phyloP scores from a whole-genome alignment of 1,139 yeast genomes.

The Hansenula sp. region DNA sequence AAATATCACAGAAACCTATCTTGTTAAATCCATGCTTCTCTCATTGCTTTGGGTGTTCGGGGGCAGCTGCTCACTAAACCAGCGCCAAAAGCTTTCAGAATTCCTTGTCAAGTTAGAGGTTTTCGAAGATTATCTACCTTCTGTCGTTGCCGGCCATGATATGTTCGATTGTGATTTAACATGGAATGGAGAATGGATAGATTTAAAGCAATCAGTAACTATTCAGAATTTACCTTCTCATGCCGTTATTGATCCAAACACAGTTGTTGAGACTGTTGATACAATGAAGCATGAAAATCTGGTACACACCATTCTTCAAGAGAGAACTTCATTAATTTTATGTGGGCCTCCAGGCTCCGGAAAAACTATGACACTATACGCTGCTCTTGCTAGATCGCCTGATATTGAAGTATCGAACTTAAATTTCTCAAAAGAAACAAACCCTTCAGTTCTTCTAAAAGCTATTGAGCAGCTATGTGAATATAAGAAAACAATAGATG shows the following conservation, averaged over 20 bases:
- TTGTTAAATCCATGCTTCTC: too few species aligned
- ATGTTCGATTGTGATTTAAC: slow-evolving; percentile 46
- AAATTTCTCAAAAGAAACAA: slow-evolving; percentile 82
- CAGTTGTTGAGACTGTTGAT: slow-evolving; percentile 76
- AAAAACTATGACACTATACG: slow-evolving; percentile 84
- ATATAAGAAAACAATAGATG: slow-evolving; percentile 49
- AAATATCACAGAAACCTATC: too few species aligned
- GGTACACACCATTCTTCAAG: slow-evolving; percentile 52
- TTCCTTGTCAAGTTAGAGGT: slow-evolving; percentile 25
- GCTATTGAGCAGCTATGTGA: slow-evolving; percentile 72
- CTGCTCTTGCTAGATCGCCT: slow-evolving; percentile 57
- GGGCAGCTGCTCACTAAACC: slow-evolving; percentile 4
- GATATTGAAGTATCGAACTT: slow-evolving; percentile 60
- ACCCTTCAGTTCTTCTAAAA: slow-evolving; percentile 56
- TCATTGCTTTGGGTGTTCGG: too few species aligned
- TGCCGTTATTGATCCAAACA: slow-evolving; percentile 56
- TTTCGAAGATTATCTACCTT: slow-evolving; percentile 18
- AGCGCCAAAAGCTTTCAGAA: slow-evolving; percentile 30
- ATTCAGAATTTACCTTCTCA: slow-evolving; percentile 53
- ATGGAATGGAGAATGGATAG: slow-evolving; percentile 59
- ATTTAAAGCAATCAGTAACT: slow-evolving; percentile 43
- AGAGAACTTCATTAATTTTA: slow-evolving; percentile 59
- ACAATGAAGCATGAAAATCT: slow-evolving; percentile 65
- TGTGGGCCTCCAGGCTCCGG: slow-evolving; percentile 99
- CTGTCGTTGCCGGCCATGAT: neutral